phyloP scores from a whole-genome alignment of 345 rosid genomes.

The Melaleuca quinquenervia region DNA sequence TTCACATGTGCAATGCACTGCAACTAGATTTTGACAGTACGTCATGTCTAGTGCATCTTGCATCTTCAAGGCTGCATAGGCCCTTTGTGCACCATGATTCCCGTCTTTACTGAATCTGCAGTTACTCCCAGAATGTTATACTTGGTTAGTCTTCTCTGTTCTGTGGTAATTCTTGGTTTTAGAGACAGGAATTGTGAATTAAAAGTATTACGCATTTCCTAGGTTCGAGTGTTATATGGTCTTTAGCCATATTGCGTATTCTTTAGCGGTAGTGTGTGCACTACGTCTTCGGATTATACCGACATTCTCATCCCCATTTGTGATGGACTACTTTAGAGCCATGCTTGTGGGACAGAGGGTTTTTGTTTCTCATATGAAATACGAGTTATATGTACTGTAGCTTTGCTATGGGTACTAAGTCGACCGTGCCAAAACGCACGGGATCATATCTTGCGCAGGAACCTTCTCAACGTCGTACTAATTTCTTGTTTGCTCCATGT shows the following conservation, averaged over 20 bases:
- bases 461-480: background rate
- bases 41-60: background rate
- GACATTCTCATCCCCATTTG: background rate
- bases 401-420: background rate
- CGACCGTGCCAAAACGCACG: background rate
- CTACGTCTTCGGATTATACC: background rate
- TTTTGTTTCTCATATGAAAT: background rate
- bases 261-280: background rate
- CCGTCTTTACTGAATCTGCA: background rate
- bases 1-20: background rate
- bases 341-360: background rate
- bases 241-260: background rate
- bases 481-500: background rate
- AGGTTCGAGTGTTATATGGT: background rate
- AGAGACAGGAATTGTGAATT: background rate
- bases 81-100: background rate
- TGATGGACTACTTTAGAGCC: background rate
- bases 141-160: background rate
- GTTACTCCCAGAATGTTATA: background rate
- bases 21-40: background rate
- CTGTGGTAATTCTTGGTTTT: background rate
- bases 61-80: background rate
- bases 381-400: background rate
- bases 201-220: background rate
- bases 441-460: background rate